Evolutionary conservation across 805 yeast genomes (phyloP), one percentile per base, ranked within the genome.

Genomic region (Saccharomycopsis capsularis): DNA sequence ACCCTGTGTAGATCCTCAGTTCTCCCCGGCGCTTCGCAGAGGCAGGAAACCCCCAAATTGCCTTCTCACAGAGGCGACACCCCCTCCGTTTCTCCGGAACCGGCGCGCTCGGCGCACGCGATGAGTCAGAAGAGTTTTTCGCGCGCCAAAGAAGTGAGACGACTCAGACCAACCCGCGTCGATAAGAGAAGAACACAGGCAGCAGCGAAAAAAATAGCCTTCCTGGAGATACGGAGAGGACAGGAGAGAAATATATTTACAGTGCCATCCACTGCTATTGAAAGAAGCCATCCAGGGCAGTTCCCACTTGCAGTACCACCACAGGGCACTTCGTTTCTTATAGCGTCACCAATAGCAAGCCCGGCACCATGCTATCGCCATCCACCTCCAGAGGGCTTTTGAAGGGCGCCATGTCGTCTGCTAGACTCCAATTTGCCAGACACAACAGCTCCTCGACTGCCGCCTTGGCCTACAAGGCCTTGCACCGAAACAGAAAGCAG

Each of bases 391-490:
- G n/a, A n/a, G n/a, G n/a, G n/a, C 23, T 16, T 36, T 15, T 16
- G 3, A 16, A 16, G 13, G 19, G 40, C 32, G 32, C 32, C 13
- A 7, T 27, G 32, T 13, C 7, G 32, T 27, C 32, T 27, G 32
- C 13, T 7, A 27, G 13, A 13, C 11, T 27, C 7, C 38, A 34
- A n/a, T 36, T 46, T 11, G 42, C 2, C 18, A 57, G 64, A 52
- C 48, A 40, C 48, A 56, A 56, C 47, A 69, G 81, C 6, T 79
- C 88, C 4, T 88, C 96, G 18, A 88, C 96, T 3, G 80, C 96
- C 21, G 98, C 98, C 6, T 70, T 93, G 64, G 96, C 97, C 6
- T 93, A 93, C 70, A 93, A 93, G 68, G 83, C 87, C 29, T 71
- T 90, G 57, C 96, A 89, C 66, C 82, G 95, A 59, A 85, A 88